Evolutionary conservation across 345 rosid species (phyloP).

Genomic region (Murraya paniculata): DNA sequence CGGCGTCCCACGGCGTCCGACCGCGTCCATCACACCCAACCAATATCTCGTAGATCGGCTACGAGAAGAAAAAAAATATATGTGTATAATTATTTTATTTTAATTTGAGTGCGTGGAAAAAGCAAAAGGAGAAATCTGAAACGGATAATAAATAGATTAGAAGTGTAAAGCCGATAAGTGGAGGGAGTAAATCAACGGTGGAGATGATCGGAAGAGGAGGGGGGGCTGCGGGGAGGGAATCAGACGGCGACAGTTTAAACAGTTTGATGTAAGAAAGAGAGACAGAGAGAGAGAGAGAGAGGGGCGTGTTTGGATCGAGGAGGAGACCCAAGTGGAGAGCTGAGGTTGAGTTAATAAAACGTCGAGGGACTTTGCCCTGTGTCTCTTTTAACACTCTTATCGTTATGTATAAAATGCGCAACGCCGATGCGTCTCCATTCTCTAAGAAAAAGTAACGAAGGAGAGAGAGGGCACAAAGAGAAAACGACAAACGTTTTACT

Average conservation of each 20-base stretch:
- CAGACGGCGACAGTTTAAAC: constrained; percentile 34
- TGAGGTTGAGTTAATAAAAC: too few relatives aligned
- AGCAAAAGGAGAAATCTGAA: too few relatives aligned
- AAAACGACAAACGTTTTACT: constrained; percentile 15
- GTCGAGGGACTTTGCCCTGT: too few relatives aligned
- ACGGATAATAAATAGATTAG: background rate
- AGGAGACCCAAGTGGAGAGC: background rate
- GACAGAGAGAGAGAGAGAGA: background rate
- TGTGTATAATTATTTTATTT: too few relatives aligned
- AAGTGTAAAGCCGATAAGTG: constrained; percentile 1
- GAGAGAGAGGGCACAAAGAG: background rate
- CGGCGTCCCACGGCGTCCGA: too few relatives aligned
- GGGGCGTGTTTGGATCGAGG: constrained; percentile 12
- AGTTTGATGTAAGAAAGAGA: constrained; percentile 13
- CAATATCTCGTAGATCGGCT: background rate
- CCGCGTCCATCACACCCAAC: constrained; percentile 29
- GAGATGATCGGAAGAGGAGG: constrained; percentile 15
- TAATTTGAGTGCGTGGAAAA: too few relatives aligned
- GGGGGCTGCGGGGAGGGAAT: background rate
- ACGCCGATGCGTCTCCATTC: too few relatives aligned
- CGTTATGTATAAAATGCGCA: too few relatives aligned
- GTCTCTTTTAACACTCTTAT: too few relatives aligned
- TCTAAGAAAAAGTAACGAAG: background rate
- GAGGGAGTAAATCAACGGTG: constrained; percentile 20
- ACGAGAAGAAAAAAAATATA: too few relatives aligned